Conservation (phyloP, 805 yeast genomes). For the Priceomyces haplophilus region DNA sequence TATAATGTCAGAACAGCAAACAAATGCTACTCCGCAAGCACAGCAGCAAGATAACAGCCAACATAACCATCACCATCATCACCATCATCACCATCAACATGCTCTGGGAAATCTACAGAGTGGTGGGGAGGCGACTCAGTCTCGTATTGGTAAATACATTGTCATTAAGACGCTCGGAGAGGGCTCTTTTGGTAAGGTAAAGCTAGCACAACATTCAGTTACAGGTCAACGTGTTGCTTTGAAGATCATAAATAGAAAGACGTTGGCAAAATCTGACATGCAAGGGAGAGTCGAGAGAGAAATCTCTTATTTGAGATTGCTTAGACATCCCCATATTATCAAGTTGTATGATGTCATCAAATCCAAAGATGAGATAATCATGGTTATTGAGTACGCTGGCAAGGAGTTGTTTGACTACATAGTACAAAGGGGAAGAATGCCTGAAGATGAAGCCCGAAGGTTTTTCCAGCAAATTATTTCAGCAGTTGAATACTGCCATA, state of each 20-base stretch:
- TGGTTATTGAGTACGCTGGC: slow-evolving; percentile 98
- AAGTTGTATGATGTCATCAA: slow-evolving; percentile 93
- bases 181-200: slow-evolving; percentile 96
- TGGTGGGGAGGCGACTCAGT: slow-evolving; percentile 7
- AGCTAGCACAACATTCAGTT: slow-evolving; percentile 81
- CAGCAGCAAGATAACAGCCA: not conserved
- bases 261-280: slow-evolving; percentile 93
- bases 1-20: not conserved
- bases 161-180: slow-evolving; percentile 91
- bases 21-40: not conserved
- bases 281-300: slow-evolving; percentile 95
- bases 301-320: slow-evolving; percentile 78
- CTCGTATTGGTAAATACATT: slow-evolving; percentile 85
- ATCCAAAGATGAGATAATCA: slow-evolving; percentile 90
- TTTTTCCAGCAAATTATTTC: slow-evolving; percentile 95
- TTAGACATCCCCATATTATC: slow-evolving; percentile 95
- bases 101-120: slow-evolving; percentile 16
- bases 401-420: slow-evolving; percentile 93
- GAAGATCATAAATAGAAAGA: slow-evolving; percentile 87
- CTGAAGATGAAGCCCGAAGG: slow-evolving; percentile 85
- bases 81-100: slow-evolving; percentile 20
- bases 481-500: slow-evolving; percentile 94
- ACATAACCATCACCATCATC: slow-evolving; percentile 12
- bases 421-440: slow-evolving; percentile 90
- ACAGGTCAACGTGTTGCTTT: slow-evolving; percentile 92